Percentiles rank a stretch among this genome's conserved stretches.
Evolutionary conservation across 371 early-diverging fungal species (phyloP).

Genomic region (Mortierella sp.): DNA sequence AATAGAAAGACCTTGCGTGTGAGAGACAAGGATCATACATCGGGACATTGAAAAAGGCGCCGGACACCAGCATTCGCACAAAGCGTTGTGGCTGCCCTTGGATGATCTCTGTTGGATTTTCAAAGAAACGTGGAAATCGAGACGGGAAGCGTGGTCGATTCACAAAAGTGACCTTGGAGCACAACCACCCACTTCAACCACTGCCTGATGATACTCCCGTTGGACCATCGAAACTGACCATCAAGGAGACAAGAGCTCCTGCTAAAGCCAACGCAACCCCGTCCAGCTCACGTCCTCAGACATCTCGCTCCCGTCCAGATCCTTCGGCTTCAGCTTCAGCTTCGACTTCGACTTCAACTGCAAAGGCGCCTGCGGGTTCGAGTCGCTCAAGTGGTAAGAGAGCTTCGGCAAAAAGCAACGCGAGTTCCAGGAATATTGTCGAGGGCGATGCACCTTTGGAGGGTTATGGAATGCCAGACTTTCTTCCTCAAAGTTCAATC

Average conservation of each 20-base stretch:
- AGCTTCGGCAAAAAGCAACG: background rate
- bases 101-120: conserved; percentile 57
- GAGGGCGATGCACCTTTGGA: background rate
- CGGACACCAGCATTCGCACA: conserved; percentile 31
- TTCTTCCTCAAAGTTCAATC: conserved; percentile 21
- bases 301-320: conserved; percentile 15
- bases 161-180: conserved; percentile 46
- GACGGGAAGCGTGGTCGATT: conserved; percentile 55
- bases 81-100: conserved; percentile 56
- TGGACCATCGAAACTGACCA: conserved; percentile 12
- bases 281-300: conserved; percentile 7
- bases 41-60: conserved; percentile 28
- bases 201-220: conserved; percentile 12
- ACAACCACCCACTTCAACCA: conserved; percentile 45
- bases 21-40: conserved; percentile 51
- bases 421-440: background rate
- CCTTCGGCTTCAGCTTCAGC: background rate
- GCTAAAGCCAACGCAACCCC: background rate
- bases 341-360: background rate
- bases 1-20: conserved; percentile 55
- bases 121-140: conserved; percentile 55
- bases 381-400: conserved; percentile 1
- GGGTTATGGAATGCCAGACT: conserved; percentile 14
- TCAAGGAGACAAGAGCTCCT: conserved; percentile 11
- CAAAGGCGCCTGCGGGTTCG: conserved; percentile 1